phyloP scores from a whole-genome alignment of 2,329 filamentous ascomycete genomes.

The Ophiostoma quercus region DNA sequence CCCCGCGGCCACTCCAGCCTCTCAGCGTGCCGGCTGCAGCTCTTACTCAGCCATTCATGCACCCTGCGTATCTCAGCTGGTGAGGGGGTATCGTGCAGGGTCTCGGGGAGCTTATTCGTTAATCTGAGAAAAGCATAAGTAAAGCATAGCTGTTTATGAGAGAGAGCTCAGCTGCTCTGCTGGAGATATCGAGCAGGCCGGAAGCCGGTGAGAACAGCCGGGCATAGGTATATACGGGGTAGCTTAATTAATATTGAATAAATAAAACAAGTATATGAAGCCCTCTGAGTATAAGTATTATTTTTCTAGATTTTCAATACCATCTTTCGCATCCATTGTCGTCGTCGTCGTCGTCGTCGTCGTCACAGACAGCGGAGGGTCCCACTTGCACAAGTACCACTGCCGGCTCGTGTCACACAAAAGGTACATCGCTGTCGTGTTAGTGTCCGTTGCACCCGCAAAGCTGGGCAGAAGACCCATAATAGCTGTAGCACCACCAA shows the following conservation, averaged over 20 bases:
- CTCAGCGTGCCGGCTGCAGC: not conserved
- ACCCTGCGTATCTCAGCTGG: not conserved
- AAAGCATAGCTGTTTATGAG: not conserved
- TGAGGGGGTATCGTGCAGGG: not conserved
- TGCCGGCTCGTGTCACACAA: not conserved
- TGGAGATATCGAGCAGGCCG: not conserved
- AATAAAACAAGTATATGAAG: too few relatives aligned
- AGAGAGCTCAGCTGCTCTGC: not conserved
- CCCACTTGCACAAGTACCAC: not conserved
- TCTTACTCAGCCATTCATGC: conserved; percentile 2
- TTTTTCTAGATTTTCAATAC: not conserved
- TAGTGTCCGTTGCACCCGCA: not conserved
- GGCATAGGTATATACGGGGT: too few relatives aligned
- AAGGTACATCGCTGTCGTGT: not conserved
- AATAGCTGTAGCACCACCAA: not conserved
- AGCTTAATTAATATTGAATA: too few relatives aligned
- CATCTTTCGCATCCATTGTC: not conserved
- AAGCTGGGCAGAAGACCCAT: not conserved
- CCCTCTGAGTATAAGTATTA: not conserved
- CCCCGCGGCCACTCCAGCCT: not conserved
- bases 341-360: not conserved
- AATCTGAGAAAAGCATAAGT: not conserved
- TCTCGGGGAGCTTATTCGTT: not conserved
- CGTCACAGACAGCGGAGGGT: not conserved
- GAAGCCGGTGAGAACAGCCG: too few relatives aligned